Evolutionary conservation across 169 alveolate genomes (phyloP).

Genomic region (Eimeria sp.): DNA sequence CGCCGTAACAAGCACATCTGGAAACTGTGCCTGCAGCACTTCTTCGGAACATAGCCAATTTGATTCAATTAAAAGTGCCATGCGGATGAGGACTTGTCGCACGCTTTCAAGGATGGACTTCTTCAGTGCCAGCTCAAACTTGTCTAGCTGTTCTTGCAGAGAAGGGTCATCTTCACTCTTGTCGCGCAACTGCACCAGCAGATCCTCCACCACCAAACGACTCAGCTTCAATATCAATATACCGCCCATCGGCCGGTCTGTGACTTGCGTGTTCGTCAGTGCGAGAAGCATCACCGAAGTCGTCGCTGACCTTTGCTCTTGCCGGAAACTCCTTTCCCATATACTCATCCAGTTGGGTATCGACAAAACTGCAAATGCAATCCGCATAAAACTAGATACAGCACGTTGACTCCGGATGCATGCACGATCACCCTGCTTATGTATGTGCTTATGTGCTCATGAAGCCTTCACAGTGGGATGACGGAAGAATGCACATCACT

Average conservation of each 20-base stretch:
- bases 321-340: constrained; percentile 73
- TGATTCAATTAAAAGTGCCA: constrained; percentile 59
- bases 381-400: background rate
- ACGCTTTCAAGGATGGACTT: constrained; percentile 58
- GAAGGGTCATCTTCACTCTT: constrained; percentile 72
- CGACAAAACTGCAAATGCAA: constrained; percentile 33
- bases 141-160: constrained; percentile 35
- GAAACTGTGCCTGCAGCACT: constrained; percentile 50
- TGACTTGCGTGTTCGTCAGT: constrained; percentile 53
- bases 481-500: background rate
- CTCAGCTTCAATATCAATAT: constrained; percentile 70
- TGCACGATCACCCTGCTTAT: background rate
- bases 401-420: too few species aligned
- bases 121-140: constrained; percentile 52
- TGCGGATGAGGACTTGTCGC: constrained; percentile 64
- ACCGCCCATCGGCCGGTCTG: constrained; percentile 80
- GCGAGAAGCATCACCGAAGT: constrained; percentile 76
- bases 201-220: constrained; percentile 62
- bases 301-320: constrained; percentile 66
- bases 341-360: constrained; percentile 34
- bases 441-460: background rate
- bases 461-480: background rate
- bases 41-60: constrained; percentile 73
- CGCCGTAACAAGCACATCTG: constrained; percentile 72
- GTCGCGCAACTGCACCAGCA: constrained; percentile 67